phyloP scores from a whole-genome alignment of 1,284 basidiomycete species.

The Tilletia setariae region DNA sequence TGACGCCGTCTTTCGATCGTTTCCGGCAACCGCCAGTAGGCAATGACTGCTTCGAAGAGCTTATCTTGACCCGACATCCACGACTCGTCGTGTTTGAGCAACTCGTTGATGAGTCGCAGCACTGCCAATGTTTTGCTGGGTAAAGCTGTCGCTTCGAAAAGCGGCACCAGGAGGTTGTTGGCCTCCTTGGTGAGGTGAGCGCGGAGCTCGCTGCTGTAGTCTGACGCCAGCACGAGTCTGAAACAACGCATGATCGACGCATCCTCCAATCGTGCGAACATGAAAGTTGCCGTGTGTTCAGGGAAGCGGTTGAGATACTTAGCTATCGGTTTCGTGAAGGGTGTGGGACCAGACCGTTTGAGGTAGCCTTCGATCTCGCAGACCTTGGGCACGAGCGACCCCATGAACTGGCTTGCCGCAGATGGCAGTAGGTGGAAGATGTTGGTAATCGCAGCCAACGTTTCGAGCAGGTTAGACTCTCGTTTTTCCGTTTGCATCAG shows the following conservation, averaged over 20 bases:
- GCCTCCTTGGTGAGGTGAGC: slow-evolving; percentile 31
- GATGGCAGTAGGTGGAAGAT: slow-evolving; percentile 88
- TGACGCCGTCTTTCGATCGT: slow-evolving; percentile 22
- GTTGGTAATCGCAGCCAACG: slow-evolving; percentile 88
- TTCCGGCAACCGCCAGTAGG: slow-evolving; percentile 43
- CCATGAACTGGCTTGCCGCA: slow-evolving; percentile 86
- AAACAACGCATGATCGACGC: slow-evolving; percentile 44
- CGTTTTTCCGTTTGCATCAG: slow-evolving; percentile 63
- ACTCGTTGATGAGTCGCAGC: slow-evolving; percentile 72
- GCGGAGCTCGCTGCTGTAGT: slow-evolving; percentile 42
- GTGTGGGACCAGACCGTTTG: slow-evolving; percentile 81
- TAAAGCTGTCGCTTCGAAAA: slow-evolving; percentile 34
- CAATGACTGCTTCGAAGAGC: slow-evolving; percentile 51
- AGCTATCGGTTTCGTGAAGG: slow-evolving; percentile 89
- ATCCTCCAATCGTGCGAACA: slow-evolving; percentile 72
- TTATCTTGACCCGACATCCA: slow-evolving; percentile 64
- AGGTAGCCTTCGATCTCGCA: slow-evolving; percentile 91
- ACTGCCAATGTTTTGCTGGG: slow-evolving; percentile 51
- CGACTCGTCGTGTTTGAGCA: slow-evolving; percentile 65
- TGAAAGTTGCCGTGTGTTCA: slow-evolving; percentile 75
- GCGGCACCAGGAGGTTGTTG: slow-evolving; percentile 37
- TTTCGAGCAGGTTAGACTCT: slow-evolving; percentile 86
- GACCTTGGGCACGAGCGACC: slow-evolving; percentile 77
- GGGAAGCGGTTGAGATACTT: slow-evolving; percentile 90
- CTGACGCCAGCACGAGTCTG: slow-evolving; percentile 41